A percentile compares a stretch with the other conserved stretches of the same genome.
These are phyloP conservation scores for Urostyla sp. DNA, from an alignment of 73 alveolate species.

Conservation along the genomic window DNA sequence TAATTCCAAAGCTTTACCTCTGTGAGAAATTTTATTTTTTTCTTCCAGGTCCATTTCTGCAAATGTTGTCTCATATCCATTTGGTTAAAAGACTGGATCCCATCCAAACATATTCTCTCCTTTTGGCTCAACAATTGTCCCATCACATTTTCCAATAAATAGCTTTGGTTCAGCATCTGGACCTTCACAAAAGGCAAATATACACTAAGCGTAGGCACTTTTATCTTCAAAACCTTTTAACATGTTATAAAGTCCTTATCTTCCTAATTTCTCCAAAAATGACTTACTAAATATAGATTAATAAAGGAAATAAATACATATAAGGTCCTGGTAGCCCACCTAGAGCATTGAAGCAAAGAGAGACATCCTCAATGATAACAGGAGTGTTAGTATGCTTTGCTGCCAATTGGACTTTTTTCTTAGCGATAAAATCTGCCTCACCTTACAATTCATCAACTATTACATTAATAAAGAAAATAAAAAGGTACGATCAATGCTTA, in stretches of 20 bases:
- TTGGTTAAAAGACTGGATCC: slow-evolving; percentile 94
- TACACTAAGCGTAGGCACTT: slow-evolving; percentile 90
- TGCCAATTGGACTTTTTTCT: slow-evolving; percentile 81
- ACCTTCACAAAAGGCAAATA: slow-evolving; percentile 79
- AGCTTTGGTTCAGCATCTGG: slow-evolving; percentile 84
- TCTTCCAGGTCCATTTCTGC: slow-evolving; percentile 88
- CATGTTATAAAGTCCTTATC: slow-evolving; percentile 87
- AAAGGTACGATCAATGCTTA: slow-evolving; percentile 19
- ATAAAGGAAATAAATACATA: slow-evolving; percentile 55
- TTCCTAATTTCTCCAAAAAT: slow-evolving; percentile 78
- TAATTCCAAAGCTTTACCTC: slow-evolving; percentile 78
- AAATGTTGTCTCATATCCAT: slow-evolving; percentile 78
- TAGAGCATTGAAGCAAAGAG: slow-evolving; percentile 88
- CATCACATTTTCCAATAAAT: slow-evolving; percentile 91
- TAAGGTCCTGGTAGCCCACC: slow-evolving; percentile 97
- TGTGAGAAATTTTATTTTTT: slow-evolving; percentile 88
- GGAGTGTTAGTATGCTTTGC: slow-evolving; percentile 63
- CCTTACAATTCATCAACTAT: slow-evolving; percentile 91
- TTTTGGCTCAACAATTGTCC: slow-evolving; percentile 92
- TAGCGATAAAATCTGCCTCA: slow-evolving; percentile 85
- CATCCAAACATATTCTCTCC: slow-evolving; percentile 95
- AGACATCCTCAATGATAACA: slow-evolving; percentile 89
- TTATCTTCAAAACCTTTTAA: slow-evolving; percentile 82
- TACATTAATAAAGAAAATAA: not conserved
- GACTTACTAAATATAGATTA: slow-evolving; percentile 59